These are phyloP conservation scores for Scheffersomyces insectosa DNA, from an alignment of 1,139 yeast genomes.

Conservation along the genomic window DNA sequence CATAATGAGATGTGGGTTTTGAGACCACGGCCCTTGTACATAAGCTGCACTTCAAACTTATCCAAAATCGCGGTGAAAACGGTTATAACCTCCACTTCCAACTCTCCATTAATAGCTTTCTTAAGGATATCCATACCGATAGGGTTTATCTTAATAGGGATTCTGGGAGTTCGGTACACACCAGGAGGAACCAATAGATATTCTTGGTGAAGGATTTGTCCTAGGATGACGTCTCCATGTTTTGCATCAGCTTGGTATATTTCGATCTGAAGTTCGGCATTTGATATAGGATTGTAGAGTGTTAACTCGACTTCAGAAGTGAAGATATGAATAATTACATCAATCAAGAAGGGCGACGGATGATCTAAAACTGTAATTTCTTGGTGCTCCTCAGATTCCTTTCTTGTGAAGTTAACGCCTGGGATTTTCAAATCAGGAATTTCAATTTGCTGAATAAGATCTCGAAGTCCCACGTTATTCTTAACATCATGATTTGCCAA, in stretches of 20 bases:
- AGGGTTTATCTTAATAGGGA: constrained; percentile 47
- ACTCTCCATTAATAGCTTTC: constrained; percentile 50
- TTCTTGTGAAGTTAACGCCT: constrained; percentile 10
- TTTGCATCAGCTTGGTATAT: constrained; percentile 48
- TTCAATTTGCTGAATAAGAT: constrained; percentile 17
- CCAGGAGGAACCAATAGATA: constrained; percentile 50
- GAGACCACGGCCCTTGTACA: constrained; percentile 45
- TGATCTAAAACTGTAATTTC: background rate
- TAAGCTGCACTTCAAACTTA: constrained; percentile 36
- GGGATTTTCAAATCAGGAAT: constrained; percentile 18
- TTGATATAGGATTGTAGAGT: constrained; percentile 52
- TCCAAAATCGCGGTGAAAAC: constrained; percentile 38
- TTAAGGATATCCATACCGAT: constrained; percentile 51
- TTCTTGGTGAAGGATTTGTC: constrained; percentile 40
- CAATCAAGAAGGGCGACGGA: constrained; percentile 32
- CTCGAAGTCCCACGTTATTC: constrained; percentile 14
- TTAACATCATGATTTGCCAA: constrained; percentile 11
- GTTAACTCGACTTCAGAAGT: constrained; percentile 53
- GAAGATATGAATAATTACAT: constrained; percentile 52
- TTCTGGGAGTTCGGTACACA: constrained; percentile 43
- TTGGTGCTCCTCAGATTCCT: background rate
- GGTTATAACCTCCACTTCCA: constrained; percentile 48
- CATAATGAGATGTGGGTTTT: constrained; percentile 42
- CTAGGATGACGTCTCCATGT: constrained; percentile 46
- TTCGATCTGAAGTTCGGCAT: constrained; percentile 39